Evolutionary conservation across 2,329 filamentous ascomycete species (phyloP).

Genomic region (Daldinia sp.): DNA sequence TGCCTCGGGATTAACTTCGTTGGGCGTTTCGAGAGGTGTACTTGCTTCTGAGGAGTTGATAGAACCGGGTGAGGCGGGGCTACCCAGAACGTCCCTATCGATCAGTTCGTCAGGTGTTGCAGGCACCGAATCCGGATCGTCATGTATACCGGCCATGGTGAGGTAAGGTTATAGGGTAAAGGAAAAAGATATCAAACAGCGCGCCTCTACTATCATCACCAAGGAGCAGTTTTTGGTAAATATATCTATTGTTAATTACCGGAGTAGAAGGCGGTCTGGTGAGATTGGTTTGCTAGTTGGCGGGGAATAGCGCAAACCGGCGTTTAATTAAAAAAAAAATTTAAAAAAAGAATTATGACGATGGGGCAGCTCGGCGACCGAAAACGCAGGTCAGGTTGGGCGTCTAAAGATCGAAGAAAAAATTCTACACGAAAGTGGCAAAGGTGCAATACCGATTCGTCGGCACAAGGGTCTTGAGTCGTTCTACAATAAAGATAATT

Average conservation of each 20-base stretch:
- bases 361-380: slow-evolving; percentile 4
- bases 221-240: neutral
- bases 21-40: slow-evolving; percentile 56
- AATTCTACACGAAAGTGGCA: slow-evolving; percentile 22
- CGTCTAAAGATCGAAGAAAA: slow-evolving; percentile 5
- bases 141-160: slow-evolving; percentile 29
- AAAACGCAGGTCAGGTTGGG: slow-evolving; percentile 2
- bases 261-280: slow-evolving; percentile 1
- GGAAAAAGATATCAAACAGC: slow-evolving; percentile 7
- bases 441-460: slow-evolving; percentile 30
- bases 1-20: slow-evolving; percentile 46
- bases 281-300: slow-evolving; percentile 3
- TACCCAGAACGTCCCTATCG: slow-evolving; percentile 47
- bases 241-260: slow-evolving; percentile 1
- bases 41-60: slow-evolving; percentile 58
- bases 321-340: slow-evolving; percentile 2
- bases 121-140: slow-evolving; percentile 49
- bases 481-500: slow-evolving; percentile 20
- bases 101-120: slow-evolving; percentile 57
- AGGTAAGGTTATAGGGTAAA: slow-evolving; percentile 9
- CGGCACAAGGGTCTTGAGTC: slow-evolving; percentile 29
- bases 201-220: slow-evolving; percentile 33
- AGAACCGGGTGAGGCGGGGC: slow-evolving; percentile 55
- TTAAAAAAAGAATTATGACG: slow-evolving; percentile 8
- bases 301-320: slow-evolving; percentile 11